phyloP scores from a whole-genome alignment of 1,284 basidiomycete genomes.

The Leccinum subatratum region DNA sequence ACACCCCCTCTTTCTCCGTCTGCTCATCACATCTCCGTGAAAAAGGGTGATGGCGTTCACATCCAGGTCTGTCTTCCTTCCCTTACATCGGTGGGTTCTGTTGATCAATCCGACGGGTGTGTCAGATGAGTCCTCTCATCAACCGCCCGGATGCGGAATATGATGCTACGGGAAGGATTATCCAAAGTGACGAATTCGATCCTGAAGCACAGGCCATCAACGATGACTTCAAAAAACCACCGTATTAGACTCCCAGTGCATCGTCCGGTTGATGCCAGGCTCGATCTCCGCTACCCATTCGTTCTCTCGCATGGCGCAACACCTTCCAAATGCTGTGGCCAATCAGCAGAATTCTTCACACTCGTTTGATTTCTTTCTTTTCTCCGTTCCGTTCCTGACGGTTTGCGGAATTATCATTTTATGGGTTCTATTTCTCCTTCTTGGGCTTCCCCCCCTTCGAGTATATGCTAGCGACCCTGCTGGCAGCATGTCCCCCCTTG shows the following conservation, averaged over 20 bases:
- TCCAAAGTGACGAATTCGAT: constrained; percentile 44
- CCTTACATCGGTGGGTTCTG: not conserved
- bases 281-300: not conserved
- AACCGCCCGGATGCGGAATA: constrained; percentile 44
- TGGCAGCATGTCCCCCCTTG: not conserved
- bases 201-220: constrained; percentile 53
- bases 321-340: not conserved
- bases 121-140: constrained; percentile 58
- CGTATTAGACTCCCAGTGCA: constrained; percentile 37
- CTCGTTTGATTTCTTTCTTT: constrained; percentile 4
- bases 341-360: not conserved
- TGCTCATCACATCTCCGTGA: constrained; percentile 33
- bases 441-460: not conserved
- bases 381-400: not conserved
- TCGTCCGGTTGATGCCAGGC: not conserved
- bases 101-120: not conserved
- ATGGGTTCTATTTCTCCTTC: not conserved
- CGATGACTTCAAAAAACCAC: constrained; percentile 60
- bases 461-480: not conserved
- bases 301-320: constrained; percentile 1
- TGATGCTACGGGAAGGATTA: constrained; percentile 47
- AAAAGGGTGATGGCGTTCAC: constrained; percentile 41
- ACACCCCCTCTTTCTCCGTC: constrained; percentile 28
- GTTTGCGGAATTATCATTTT: not conserved
- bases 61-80: constrained; percentile 42